Percentiles rank a stretch among this genome's conserved stretches.
phyloP scores from a whole-genome alignment of 441 rosid species.

The Corymbia citriodora region DNA sequence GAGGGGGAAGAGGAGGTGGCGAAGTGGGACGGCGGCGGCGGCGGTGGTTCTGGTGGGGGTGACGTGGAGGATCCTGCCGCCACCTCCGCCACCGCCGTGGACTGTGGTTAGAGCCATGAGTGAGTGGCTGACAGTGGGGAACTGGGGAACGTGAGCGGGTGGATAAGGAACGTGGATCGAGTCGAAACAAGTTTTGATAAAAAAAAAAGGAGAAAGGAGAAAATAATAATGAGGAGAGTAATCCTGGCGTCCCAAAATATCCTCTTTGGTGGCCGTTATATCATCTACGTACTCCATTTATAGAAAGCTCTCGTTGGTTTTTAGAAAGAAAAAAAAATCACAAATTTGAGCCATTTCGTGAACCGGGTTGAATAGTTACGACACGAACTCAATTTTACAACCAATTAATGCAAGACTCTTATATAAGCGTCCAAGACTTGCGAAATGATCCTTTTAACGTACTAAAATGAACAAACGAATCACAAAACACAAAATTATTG shows the following conservation, averaged over 20 bases:
- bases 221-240: no score
- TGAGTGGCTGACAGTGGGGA: background rate
- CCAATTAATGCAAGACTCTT: background rate
- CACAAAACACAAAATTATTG: background rate
- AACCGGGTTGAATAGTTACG: background rate
- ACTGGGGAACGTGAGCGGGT: background rate
- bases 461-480: background rate
- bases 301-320: background rate
- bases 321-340: background rate
- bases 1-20: background rate
- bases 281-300: background rate
- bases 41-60: constrained; percentile 11
- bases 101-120: constrained; percentile 46
- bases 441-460: background rate
- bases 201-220: no score
- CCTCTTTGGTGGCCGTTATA: background rate
- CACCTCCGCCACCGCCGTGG: constrained; percentile 23
- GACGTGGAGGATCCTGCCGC: constrained; percentile 20
- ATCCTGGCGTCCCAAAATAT: background rate
- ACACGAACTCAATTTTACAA: background rate
- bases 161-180: background rate
- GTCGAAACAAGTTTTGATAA: background rate
- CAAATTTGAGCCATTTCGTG: background rate
- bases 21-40: constrained; percentile 4
- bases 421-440: background rate